These are phyloP conservation scores for Paragyromitra xinjiangensis DNA, from an alignment of 495 filamentous ascomycete species.

Conservation along the genomic window DNA sequence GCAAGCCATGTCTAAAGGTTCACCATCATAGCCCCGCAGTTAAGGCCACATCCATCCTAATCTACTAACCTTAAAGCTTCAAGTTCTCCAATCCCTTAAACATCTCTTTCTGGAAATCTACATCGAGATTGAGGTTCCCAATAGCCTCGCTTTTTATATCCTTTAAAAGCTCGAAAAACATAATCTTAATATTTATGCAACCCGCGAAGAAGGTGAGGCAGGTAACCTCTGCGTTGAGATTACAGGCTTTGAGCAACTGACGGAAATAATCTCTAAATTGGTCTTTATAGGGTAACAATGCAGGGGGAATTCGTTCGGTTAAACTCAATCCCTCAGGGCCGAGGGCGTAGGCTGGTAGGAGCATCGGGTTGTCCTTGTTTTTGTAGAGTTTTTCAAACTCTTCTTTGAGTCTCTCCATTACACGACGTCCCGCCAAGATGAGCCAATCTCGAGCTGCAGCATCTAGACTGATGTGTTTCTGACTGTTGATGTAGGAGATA, in stretches of 20 bases:
- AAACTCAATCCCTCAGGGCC: not conserved
- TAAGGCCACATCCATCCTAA: not conserved
- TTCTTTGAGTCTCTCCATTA: not conserved
- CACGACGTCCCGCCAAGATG: not conserved
- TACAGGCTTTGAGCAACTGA: constrained; percentile 2
- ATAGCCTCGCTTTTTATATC: not conserved
- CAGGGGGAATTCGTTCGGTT: not conserved
- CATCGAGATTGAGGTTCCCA: not conserved
- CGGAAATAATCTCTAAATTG: constrained; percentile 6
- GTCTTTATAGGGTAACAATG: not conserved
- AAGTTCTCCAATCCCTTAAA: not conserved
- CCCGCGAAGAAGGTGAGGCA: not conserved
- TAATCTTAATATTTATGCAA: not conserved
- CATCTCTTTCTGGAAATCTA: constrained; percentile 7
- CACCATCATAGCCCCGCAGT: not conserved
- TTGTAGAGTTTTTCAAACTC: not conserved
- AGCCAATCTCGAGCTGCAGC: constrained; percentile 19
- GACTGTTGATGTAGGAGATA: constrained; percentile 13
- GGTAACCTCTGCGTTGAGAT: not conserved
- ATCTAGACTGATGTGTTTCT: not conserved
- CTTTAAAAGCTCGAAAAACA: not conserved
- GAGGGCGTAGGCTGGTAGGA: not conserved
- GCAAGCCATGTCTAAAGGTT: not conserved
- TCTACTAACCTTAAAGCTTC: not conserved
- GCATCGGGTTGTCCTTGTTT: not conserved